Evolutionary conservation across 495 filamentous ascomycete genomes (phyloP), one percentile per base, ranked within the genome.

Genomic region (Pyrenula massariospora): DNA sequence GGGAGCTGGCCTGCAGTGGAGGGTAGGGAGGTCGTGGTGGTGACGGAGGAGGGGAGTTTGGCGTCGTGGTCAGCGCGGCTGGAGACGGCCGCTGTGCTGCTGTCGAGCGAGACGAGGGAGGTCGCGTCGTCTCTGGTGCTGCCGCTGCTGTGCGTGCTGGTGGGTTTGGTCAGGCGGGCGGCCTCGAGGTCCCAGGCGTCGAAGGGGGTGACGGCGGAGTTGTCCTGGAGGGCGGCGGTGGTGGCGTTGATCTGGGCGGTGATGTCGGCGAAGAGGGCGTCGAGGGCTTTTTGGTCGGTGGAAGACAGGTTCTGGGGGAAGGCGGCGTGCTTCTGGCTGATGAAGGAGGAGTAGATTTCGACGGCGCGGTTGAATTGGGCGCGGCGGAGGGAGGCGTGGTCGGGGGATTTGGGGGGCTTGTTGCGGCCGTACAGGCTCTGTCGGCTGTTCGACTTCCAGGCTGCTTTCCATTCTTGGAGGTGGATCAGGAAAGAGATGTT

Each of bases 401-500:
- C 63, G 51, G 10, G 59, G 15, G 53, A 20, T 10, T 56, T 1
- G 58, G 57, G 10, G 20, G 69, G 63, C n/a, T 36, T 25, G 11
- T 48, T 48, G 8, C 22, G n/a, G 50, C 50, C 22, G 50, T 21
- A 52, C 8, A 24, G 50, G 15, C 31, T 42, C 22, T 52, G 50
- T 21, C 36, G 53, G 52, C 2, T 52, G 23, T 22, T 53, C 22
- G 8, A 54, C 22, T 53, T 36, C 68, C 73, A 76, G 20, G 57
- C 53, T 50, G 54, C 53, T 60, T 78, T 81, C 79, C 81, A 87
- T 25, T 78, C 72, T 15, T 76, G 64, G 22, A 84, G 72, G 56
- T 72, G 66, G 24, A 73, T 81, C 1, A 86, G 74, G 71, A 87
- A 87, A 57, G 79, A 75, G 52, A 87, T 80, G 67, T 86, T 87